Base-by-base conservation (phyloP, 441 rosid species). In the Capsella rubella region DNA sequence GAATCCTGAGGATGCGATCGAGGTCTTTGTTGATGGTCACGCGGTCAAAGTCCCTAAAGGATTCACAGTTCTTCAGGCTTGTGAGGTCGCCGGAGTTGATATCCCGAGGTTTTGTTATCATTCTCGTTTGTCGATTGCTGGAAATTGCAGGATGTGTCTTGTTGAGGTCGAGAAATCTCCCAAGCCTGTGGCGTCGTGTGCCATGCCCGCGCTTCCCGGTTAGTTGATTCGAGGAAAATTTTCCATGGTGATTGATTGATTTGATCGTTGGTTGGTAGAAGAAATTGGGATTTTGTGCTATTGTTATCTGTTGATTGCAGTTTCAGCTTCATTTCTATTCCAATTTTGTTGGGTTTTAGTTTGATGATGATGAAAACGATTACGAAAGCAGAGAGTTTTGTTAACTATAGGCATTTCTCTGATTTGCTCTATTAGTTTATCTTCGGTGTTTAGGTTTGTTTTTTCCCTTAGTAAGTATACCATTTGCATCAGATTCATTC, bases 181-280 rank as follows among this genome's bases (percentile, higher is more conserved):
- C 11, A 95, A 95, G 83, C 99, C 98, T 13, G 99, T 95, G 0
- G 99, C 99, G 0, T 95, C 98, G 1, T 92, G 98, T 65, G 99
- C 99, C 62, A 95, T 95, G 99, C 99, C 98, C 0, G 99, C 99
- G 3, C 97, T 95, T 74, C 99, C 99, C 0, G 98, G 99, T 91
- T 77, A 66, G 85, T 54, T 6, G 43, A 31, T 58, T 39, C 10
- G 7, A 14, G 29, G 46, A 0, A 1, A 13, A 0, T 32, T 6
- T 69, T 58, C 10, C 43, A 39, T 67, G 7, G 10, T 43, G 4
- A 28, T 52, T 9, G 11, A 28, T 49, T n/a, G 63, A 50, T 74
- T 9, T 67, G 49, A 52, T 68, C 31, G 18, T 68, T 68, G 49
- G 27, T 67, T 71, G 13, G 2, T 31, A 3, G 35, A 63, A 42